phyloP scores from a whole-genome alignment of 2,329 filamentous ascomycete species.

The Talaromyces sp. region DNA sequence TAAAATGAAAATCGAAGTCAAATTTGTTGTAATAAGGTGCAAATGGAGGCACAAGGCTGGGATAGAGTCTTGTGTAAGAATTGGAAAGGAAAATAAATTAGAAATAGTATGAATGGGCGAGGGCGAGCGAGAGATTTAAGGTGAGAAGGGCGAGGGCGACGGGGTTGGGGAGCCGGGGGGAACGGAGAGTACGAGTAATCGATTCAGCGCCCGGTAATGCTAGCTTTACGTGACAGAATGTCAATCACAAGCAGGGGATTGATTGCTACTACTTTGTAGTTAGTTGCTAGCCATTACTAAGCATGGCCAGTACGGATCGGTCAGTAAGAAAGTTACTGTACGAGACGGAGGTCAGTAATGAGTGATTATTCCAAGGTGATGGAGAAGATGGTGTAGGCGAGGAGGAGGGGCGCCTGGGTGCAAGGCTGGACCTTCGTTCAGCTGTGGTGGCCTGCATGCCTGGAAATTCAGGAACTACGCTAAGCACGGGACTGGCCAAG shows the following conservation, averaged over 20 bases:
- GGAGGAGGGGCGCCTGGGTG: not conserved
- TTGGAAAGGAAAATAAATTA: not conserved
- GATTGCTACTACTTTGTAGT: no score
- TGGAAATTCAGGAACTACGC: not conserved
- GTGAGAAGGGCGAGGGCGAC: not conserved
- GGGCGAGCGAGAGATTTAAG: not conserved
- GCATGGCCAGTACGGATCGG: not conserved
- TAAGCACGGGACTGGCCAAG: not conserved
- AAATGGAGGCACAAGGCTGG: not conserved
- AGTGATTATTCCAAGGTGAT: not conserved
- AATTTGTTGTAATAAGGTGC: not conserved
- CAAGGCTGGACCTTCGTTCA: not conserved
- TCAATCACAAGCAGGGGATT: constrained; percentile 1
- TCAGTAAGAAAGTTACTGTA: not conserved
- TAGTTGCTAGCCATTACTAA: not conserved
- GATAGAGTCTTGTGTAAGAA: not conserved
- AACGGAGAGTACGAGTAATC: constrained; percentile 1
- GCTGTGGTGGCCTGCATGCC: not conserved
- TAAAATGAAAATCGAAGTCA: not conserved
- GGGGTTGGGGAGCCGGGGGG: constrained; percentile 15
- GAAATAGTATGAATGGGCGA: not conserved
- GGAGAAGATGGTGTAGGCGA: not conserved
- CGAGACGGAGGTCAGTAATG: not conserved
- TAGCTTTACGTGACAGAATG: constrained; percentile 6
- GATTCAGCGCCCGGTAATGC: not conserved